Evolutionary conservation across 2,329 filamentous ascomycete species (phyloP).

Genomic region (Calonectria leucothoes): DNA sequence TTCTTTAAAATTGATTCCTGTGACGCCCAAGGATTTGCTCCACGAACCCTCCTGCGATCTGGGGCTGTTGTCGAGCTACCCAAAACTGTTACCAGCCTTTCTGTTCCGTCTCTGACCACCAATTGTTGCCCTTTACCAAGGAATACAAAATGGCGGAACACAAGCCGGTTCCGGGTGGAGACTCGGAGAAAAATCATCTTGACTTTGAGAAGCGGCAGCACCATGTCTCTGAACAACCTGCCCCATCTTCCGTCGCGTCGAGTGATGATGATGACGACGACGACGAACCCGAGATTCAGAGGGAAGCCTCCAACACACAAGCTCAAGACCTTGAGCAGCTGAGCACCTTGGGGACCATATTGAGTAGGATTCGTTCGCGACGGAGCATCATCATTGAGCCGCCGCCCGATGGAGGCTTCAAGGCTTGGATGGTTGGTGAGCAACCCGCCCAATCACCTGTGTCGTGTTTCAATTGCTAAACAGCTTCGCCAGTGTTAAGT

Average conservation of each 20-base stretch:
- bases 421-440: constrained; percentile 60
- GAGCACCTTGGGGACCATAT: constrained; percentile 14
- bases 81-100: background rate
- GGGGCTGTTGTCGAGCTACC: background rate
- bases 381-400: constrained; percentile 46
- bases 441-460: background rate
- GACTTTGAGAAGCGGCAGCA: constrained; percentile 8
- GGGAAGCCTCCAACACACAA: background rate
- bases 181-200: background rate
- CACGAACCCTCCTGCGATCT: background rate
- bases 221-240: background rate
- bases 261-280: background rate
- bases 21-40: background rate
- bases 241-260: background rate
- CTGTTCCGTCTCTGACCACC: background rate
- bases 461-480: background rate
- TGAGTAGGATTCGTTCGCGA: constrained; percentile 15
- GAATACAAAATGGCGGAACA: constrained; percentile 7
- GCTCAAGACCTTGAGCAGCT: constrained; percentile 6
- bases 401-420: constrained; percentile 61
- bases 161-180: background rate
- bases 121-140: background rate
- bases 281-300: background rate
- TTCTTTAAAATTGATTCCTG: background rate
- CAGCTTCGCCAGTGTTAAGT: constrained; percentile 21